A percentile compares a stretch with the other conserved stretches of the same genome.
Conservation (phyloP, 352 stramenopile genomes). For the Pythium brachiatum region DNA sequence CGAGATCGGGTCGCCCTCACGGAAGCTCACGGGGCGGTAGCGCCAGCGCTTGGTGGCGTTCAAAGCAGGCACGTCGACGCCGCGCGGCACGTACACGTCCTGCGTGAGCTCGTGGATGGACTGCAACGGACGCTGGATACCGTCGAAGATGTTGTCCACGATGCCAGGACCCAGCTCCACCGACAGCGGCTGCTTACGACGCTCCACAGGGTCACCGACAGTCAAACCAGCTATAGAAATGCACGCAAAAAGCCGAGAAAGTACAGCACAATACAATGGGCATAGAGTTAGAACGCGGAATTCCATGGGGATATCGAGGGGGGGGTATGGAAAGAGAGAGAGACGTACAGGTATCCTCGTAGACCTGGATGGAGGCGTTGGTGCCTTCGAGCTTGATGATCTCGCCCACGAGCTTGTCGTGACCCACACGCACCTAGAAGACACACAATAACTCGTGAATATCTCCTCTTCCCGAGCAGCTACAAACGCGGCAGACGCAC, state of each 20-base stretch:
- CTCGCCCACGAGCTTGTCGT: conserved; percentile 99
- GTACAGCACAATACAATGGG: no score
- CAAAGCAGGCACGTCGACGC: conserved; percentile 95
- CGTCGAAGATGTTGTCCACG: conserved; percentile 99
- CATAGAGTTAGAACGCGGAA: not conserved
- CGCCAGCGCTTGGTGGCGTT: conserved; percentile 93
- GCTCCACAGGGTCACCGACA: conserved; percentile 97
- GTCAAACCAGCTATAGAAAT: conserved; percentile 86
- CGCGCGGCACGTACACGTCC: conserved; percentile 97
- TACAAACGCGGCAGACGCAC: conserved; percentile 30
- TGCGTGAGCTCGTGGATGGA: conserved; percentile 92
- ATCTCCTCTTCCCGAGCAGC: not conserved
- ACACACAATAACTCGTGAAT: not conserved
- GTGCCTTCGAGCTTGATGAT: conserved; percentile 99
- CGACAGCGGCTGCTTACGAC: conserved; percentile 97
- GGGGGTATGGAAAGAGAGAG: not conserved
- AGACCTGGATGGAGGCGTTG: conserved; percentile 99
- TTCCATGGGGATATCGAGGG: not conserved
- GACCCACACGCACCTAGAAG: conserved; percentile 95
- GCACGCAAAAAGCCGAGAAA: not conserved
- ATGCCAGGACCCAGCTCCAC: conserved; percentile 99
- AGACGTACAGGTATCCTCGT: conserved; percentile 94
- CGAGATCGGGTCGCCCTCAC: conserved; percentile 93
- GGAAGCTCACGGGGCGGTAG: conserved; percentile 94
- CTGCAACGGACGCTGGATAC: conserved; percentile 99